Evolutionary conservation across 352 stramenopile genomes (phyloP).

Genomic region (Pilasporangium apinafurcum): DNA sequence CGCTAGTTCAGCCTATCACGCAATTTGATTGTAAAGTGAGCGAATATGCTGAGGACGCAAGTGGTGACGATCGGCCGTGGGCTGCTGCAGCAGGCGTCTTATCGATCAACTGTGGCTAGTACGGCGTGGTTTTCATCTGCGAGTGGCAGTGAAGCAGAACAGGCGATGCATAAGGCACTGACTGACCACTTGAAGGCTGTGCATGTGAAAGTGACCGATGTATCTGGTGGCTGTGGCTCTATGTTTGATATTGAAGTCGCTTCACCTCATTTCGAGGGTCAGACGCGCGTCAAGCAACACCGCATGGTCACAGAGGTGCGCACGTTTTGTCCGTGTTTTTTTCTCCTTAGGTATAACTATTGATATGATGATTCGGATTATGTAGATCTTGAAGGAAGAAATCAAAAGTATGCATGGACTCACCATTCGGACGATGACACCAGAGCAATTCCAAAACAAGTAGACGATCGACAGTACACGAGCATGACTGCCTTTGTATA

Average conservation of each 20-base stretch:
- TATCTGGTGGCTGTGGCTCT: slow-evolving; percentile 84
- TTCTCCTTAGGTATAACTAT: not conserved
- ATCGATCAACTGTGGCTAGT: too few relatives aligned
- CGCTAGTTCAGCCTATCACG: too few relatives aligned
- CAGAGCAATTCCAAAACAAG: slow-evolving; percentile 66
- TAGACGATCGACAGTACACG: slow-evolving; percentile 12
- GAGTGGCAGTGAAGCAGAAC: slow-evolving; percentile 40
- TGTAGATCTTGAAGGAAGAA: slow-evolving; percentile 72
- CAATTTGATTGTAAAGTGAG: too few relatives aligned
- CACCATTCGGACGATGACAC: slow-evolving; percentile 77
- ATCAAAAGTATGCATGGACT: slow-evolving; percentile 85
- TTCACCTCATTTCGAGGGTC: slow-evolving; percentile 67
- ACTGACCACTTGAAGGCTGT: slow-evolving; percentile 48
- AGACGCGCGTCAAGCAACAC: slow-evolving; percentile 85
- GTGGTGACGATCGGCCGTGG: too few relatives aligned
- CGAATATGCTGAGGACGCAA: too few relatives aligned
- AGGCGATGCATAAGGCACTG: slow-evolving; percentile 65
- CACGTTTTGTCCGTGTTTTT: not conserved
- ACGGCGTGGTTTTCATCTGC: slow-evolving; percentile 8
- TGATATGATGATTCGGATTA: not conserved
- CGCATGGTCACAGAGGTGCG: slow-evolving; percentile 81
- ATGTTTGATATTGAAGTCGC: slow-evolving; percentile 87
- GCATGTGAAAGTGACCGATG: slow-evolving; percentile 81
- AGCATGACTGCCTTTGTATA: too few relatives aligned
- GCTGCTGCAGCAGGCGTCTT: too few relatives aligned